Conservation (phyloP, 1,284 basidiomycete species). For the Quambalaria eucalypti region DNA sequence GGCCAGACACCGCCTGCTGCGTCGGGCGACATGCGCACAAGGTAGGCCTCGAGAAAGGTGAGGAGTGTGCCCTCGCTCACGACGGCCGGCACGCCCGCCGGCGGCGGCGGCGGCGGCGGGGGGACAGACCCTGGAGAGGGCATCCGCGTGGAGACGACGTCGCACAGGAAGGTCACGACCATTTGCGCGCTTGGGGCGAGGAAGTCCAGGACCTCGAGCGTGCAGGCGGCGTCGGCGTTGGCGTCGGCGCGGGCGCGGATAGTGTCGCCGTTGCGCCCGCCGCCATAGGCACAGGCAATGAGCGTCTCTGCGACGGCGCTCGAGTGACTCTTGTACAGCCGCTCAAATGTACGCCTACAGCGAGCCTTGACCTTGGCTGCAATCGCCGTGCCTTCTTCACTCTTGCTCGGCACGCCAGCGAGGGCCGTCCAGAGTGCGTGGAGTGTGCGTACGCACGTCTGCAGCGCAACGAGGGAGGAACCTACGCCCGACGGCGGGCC, state of each 20-base stretch:
- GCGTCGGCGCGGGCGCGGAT: not conserved
- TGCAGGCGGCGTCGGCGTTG: not conserved
- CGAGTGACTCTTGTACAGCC: slow-evolving; percentile 71
- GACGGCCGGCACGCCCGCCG: too few relatives aligned
- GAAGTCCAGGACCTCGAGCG: slow-evolving; percentile 74
- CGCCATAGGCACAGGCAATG: slow-evolving; percentile 74
- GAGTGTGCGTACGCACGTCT: slow-evolving; percentile 19
- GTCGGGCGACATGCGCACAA: slow-evolving; percentile 64
- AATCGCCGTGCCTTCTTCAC: slow-evolving; percentile 8
- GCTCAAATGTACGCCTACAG: slow-evolving; percentile 57
- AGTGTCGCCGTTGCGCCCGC: not conserved
- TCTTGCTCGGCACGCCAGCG: too few relatives aligned
- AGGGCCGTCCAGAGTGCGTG: slow-evolving; percentile 20
- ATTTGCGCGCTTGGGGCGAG: slow-evolving; percentile 77
- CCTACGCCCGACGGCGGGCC: not conserved
- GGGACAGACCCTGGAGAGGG: slow-evolving; percentile 8
- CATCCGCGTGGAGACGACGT: slow-evolving; percentile 48
- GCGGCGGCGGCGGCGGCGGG: not conserved
- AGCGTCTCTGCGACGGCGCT: slow-evolving; percentile 72
- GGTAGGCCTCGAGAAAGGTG: slow-evolving; percentile 78
- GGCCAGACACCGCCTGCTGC: slow-evolving; percentile 83
- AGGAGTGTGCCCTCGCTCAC: slow-evolving; percentile 53
- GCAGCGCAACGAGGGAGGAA: slow-evolving; percentile 3
- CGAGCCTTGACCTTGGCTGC: slow-evolving; percentile 16
- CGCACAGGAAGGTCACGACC: slow-evolving; percentile 80